phyloP scores from a whole-genome alignment of 805 yeast species.

The Brettanomyces bruxellensis region DNA sequence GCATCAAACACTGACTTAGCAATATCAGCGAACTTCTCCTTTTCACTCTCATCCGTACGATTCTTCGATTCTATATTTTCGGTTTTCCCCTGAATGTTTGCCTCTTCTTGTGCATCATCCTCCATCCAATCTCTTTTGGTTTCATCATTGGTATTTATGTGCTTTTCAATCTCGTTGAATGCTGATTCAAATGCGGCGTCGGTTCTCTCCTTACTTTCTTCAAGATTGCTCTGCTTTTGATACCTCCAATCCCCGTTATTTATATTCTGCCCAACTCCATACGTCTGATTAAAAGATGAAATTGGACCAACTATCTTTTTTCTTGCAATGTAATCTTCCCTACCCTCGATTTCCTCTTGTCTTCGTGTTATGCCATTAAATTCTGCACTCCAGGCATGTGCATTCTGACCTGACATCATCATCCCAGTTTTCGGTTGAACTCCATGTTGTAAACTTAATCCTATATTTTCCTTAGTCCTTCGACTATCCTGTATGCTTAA shows the following conservation, averaged over 20 bases:
- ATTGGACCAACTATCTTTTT: too few relatives aligned
- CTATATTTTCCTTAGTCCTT: not conserved
- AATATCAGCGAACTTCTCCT: constrained; percentile 29
- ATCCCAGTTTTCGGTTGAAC: not conserved
- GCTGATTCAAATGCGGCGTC: constrained; percentile 2
- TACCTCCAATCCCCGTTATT: too few relatives aligned
- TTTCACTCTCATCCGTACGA: constrained; percentile 20
- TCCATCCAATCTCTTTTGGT: not conserved
- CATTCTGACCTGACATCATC: not conserved
- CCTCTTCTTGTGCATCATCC: not conserved
- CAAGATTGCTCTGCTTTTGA: too few relatives aligned
- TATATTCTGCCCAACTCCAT: too few relatives aligned
- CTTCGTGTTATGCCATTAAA: not conserved
- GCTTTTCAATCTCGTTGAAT: not conserved
- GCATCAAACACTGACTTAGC: constrained; percentile 29
- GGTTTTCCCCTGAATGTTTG: not conserved
- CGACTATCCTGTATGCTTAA: not conserved
- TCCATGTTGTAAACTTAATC: not conserved
- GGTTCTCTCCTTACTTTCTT: too few relatives aligned
- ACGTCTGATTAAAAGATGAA: too few relatives aligned
- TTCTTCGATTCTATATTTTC: not conserved
- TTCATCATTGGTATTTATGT: not conserved
- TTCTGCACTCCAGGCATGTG: constrained; percentile 1
- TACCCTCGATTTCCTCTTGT: not conserved
- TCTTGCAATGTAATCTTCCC: not conserved